Percentiles rank a stretch among this genome's conserved stretches.
These are phyloP conservation scores for Sarocladium kiliense DNA, from an alignment of 2,329 filamentous ascomycete species.

Conservation along the genomic window DNA sequence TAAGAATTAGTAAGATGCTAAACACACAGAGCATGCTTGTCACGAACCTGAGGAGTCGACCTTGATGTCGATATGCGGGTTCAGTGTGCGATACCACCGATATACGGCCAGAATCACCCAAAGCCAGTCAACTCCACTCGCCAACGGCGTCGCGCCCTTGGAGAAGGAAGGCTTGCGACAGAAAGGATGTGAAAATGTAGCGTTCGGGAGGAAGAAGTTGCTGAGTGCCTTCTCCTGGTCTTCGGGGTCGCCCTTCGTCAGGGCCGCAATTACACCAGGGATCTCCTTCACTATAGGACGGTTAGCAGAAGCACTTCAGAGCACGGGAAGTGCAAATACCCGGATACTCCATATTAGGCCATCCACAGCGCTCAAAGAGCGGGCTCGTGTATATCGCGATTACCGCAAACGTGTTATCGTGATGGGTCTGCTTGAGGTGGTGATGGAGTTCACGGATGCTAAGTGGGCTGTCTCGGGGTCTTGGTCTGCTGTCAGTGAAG, in stretches of 20 bases:
- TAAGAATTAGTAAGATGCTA: not conserved
- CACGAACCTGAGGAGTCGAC: slow-evolving; percentile 51
- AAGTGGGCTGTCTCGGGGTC: not conserved
- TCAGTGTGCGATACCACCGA: slow-evolving; percentile 80
- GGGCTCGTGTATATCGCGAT: not conserved
- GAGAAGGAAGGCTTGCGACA: slow-evolving; percentile 60
- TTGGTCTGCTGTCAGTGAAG: not conserved
- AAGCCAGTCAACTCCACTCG: slow-evolving; percentile 52
- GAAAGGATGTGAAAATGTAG: slow-evolving; percentile 74
- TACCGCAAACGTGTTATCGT: not conserved
- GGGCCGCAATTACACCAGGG: slow-evolving; percentile 56
- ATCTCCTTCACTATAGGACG: slow-evolving; percentile 50
- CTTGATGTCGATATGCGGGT: slow-evolving; percentile 63
- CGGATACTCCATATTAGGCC: not conserved
- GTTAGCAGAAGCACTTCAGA: not conserved
- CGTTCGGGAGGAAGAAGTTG: slow-evolving; percentile 67
- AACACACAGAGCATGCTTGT: too few relatives aligned
- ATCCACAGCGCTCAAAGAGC: not conserved
- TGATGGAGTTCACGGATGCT: not conserved
- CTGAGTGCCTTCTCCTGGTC: slow-evolving; percentile 62
- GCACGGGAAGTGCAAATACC: not conserved
- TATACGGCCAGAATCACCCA: slow-evolving; percentile 66
- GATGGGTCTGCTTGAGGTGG: not conserved
- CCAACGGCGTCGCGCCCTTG: slow-evolving; percentile 33
- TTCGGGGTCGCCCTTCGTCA: slow-evolving; percentile 62